These are phyloP conservation scores for Cocos nucifera DNA, from an alignment of 176 grass and related monocot species.

Conservation along the genomic window DNA sequence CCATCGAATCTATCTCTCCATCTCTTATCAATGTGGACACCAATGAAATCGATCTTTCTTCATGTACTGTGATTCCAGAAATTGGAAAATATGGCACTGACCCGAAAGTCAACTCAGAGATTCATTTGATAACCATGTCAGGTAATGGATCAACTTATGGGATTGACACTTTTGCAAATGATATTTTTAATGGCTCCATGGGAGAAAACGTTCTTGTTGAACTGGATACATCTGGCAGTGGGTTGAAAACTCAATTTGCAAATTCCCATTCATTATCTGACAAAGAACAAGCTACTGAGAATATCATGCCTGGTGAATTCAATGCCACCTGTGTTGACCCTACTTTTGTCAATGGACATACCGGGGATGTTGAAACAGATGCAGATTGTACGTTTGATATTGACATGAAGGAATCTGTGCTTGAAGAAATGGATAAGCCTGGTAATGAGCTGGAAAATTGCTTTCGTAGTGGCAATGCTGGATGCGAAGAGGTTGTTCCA, in stretches of 20 bases:
- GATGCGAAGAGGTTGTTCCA: conserved; percentile 14
- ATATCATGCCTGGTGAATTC: conserved; percentile 24
- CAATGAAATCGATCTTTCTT: conserved; percentile 17
- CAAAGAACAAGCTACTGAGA: conserved; percentile 19
- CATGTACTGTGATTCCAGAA: conserved; percentile 16
- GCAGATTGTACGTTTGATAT: conserved; percentile 61
- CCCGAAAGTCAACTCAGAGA: conserved; percentile 6
- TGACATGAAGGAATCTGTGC: conserved; percentile 46
- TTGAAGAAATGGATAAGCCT: conserved; percentile 39
- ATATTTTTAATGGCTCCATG: conserved; percentile 15
- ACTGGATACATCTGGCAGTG: conserved; percentile 31
- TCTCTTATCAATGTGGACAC: conserved; percentile 20
- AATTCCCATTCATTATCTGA: conserved; percentile 17
- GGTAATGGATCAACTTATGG: conserved; percentile 24
- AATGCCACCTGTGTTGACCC: conserved; percentile 23
- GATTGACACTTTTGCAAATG: conserved; percentile 18
- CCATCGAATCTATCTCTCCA: conserved; percentile 18
- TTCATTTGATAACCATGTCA: conserved; percentile 15
- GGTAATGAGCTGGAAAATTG: conserved; percentile 33
- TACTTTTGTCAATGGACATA: conserved; percentile 32
- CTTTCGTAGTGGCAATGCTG: conserved; percentile 25
- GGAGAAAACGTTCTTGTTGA: conserved; percentile 30
- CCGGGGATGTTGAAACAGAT: conserved; percentile 31
- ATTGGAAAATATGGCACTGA: conserved; percentile 36
- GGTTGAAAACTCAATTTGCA: conserved; percentile 20